Conservation (phyloP, 2,329 filamentous ascomycete species). For the Claviceps fusiformis region DNA sequence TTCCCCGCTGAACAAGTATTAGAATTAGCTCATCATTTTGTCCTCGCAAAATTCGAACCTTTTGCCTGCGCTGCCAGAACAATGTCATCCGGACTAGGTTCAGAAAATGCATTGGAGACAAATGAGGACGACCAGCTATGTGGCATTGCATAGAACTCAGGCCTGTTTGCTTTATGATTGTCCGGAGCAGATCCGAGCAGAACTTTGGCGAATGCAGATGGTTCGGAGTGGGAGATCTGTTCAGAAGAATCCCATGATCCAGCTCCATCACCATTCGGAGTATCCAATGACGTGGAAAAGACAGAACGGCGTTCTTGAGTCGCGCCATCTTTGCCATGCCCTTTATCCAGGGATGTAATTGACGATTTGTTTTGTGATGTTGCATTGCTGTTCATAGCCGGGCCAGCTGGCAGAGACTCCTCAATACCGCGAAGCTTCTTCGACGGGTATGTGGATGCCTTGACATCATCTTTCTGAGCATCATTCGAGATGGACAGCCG, state of each 20-base stretch:
- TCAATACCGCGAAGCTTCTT: conserved; percentile 11
- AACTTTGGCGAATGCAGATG: conserved; percentile 44
- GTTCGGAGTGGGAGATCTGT: conserved; percentile 15
- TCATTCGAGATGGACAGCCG: conserved; percentile 19
- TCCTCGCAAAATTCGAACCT: conserved; percentile 55
- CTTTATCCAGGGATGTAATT: not conserved
- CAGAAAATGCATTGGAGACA: conserved; percentile 54
- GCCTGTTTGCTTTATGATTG: conserved; percentile 14
- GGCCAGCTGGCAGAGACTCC: not conserved
- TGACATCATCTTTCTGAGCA: conserved; percentile 16
- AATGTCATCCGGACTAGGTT: conserved; percentile 83
- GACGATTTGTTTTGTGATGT: not conserved
- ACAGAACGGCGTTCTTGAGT: not conserved
- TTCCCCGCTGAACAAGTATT: conserved; percentile 40
- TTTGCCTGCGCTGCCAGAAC: conserved; percentile 78
- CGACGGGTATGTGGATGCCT: conserved; percentile 6
- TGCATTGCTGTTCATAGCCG: not conserved
- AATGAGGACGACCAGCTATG: conserved; percentile 36
- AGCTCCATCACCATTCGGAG: not conserved
- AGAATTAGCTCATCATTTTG: conserved; percentile 38
- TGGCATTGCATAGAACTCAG: conserved; percentile 29
- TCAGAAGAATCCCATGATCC: not conserved
- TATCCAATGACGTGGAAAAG: not conserved
- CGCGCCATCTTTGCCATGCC: too few species aligned
- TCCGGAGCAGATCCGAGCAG: conserved; percentile 32